Evolutionary conservation across 768 basidiomycete genomes (phyloP), one percentile per base, ranked within the genome.

Genomic region (Gloeostereum incarnatum): DNA sequence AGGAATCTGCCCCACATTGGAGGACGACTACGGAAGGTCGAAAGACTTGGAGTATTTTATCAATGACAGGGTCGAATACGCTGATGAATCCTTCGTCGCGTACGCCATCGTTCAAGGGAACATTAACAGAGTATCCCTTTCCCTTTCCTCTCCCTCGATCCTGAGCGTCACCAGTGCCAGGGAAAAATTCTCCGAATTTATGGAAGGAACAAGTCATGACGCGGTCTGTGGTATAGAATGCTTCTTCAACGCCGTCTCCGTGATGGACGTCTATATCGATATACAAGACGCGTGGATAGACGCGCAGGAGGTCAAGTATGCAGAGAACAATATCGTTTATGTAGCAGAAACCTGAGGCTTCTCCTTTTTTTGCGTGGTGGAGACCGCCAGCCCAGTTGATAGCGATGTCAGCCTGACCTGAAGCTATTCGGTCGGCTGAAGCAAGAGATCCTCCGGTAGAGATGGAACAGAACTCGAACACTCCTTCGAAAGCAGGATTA

Each of bases 221-320:
- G 36, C 96, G 71, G 56, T 98, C 89, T 3, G 90, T 94, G 24
- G 88, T 93, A 57, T 96, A 97, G 65, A 98, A 97, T 2, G 94
- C 96, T 55, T 98, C 96, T 51, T 99, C 96, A 23, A 98, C 96
- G 10, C 94, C 94, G 55, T 98, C 96, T 13, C 96, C 94, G 57
- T 99, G 96, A 56, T 98, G 96, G 36, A 91, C 91, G 59, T 98
- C 96, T 42, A 98, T 92, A 61, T 99, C 94, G 58, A 99, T 83
- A 56, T 99, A 98, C 21, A 99, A 65, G 11, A 99, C 94, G 38
- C 96, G 81, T 2, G 87, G 71, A 52, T 78, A 78, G 39, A 68
- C 75, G 47, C 92, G 76, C n/a, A 94, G 65, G 6, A 99, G 78
- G 57, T 96, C 94, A 34, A 99, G 71, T 26, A 96, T 94, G 31